A percentile compares a stretch with the other conserved stretches of the same genome.
Conservation (phyloP, 129 eudicot species). For the Artemisia argyi region DNA sequence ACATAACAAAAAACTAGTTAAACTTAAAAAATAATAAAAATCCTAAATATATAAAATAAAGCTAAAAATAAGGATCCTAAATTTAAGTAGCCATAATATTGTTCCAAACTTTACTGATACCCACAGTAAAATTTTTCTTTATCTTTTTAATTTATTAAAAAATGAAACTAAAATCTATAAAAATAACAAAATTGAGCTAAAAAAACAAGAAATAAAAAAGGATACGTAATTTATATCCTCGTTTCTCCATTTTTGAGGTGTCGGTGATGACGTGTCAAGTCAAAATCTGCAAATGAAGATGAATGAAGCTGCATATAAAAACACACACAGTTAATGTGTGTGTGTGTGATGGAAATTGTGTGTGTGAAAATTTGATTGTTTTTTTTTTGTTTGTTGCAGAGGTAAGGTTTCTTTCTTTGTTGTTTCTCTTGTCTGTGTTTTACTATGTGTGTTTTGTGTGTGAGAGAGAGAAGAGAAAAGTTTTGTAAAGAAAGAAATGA, state of each 20-base stretch:
- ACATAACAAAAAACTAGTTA: too few relatives aligned
- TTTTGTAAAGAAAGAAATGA: not conserved
- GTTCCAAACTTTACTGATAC: too few relatives aligned
- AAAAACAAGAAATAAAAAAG: too few relatives aligned
- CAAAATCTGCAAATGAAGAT: conserved; percentile 14
- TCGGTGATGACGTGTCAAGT: conserved; percentile 29
- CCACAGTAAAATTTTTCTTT: too few relatives aligned
- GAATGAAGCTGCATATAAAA: not conserved
- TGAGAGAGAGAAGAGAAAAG: too few relatives aligned
- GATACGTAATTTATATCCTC: conserved; percentile 93
- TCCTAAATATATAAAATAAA: too few relatives aligned
- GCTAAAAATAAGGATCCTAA: too few relatives aligned
- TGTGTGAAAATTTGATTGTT: conserved; percentile 21
- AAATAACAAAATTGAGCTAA: conserved; percentile 16
- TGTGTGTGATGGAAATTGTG: conserved; percentile 7
- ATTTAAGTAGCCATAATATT: too few relatives aligned
- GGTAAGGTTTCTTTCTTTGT: conserved; percentile 26
- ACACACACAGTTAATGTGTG: not conserved
- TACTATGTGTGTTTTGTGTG: conserved; percentile 15
- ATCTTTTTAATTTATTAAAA: too few relatives aligned
- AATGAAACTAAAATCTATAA: conserved; percentile 14
- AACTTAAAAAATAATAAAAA: too few relatives aligned
- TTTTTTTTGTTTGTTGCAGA: conserved; percentile 19
- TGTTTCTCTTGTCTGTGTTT: conserved; percentile 29
- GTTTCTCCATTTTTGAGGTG: conserved; percentile 55